Conservation (phyloP, 2,329 filamentous ascomycete species). For the Ramularia collo-cygni region DNA sequence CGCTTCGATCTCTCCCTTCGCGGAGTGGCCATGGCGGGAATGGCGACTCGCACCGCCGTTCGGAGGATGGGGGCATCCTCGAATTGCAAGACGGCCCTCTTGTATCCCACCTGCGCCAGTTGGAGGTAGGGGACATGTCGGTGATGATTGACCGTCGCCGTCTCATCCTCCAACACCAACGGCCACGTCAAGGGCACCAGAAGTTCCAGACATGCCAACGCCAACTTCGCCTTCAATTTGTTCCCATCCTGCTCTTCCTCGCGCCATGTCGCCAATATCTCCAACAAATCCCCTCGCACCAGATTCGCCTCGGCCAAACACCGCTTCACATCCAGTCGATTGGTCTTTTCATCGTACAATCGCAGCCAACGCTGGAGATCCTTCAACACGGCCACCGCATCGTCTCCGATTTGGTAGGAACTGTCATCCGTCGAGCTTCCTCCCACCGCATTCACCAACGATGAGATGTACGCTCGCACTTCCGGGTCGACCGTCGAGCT, state of each 20-base stretch:
- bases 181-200: constrained; percentile 94
- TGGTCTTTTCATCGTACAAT: constrained; percentile 67
- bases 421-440: constrained; percentile 28
- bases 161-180: constrained; percentile 67
- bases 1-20: constrained; percentile 67
- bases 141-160: constrained; percentile 89
- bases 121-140: constrained; percentile 85
- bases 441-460: constrained; percentile 77
- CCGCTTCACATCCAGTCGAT: constrained; percentile 89
- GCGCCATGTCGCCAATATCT: constrained; percentile 78
- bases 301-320: constrained; percentile 88
- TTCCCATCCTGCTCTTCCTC: constrained; percentile 65
- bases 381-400: constrained; percentile 82
- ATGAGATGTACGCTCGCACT: constrained; percentile 87
- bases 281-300: constrained; percentile 81
- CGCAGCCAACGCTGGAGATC: constrained; percentile 95
- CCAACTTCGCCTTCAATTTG: constrained; percentile 69
- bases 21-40: constrained; percentile 78
- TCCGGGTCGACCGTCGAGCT: constrained; percentile 66
- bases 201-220: constrained; percentile 80
- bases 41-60: constrained; percentile 68
- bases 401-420: constrained; percentile 81
- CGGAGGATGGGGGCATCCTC: constrained; percentile 71
- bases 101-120: constrained; percentile 82
- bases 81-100: constrained; percentile 78